Evolutionary conservation across 2,329 filamentous ascomycete species (phyloP), one percentile per base, ranked within the genome.

Genomic region (Monilinia vaccinii-corymbosi): DNA sequence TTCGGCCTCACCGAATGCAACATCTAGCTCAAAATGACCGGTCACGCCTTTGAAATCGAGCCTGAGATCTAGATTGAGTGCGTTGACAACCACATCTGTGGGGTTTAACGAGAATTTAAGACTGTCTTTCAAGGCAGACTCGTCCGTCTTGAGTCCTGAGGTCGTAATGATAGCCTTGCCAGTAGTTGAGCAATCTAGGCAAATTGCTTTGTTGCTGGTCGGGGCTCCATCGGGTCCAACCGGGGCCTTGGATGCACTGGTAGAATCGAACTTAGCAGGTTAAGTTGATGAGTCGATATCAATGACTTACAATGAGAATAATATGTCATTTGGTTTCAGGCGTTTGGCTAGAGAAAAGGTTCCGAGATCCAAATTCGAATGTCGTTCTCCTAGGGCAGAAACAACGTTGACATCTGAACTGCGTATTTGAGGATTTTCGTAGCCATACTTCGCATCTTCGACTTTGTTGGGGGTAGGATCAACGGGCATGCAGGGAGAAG

Each of bases 1-100:
- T 21, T 53, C 56, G 8, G 44, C 9, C 34, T 47, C 60, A 18
- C 25, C 47, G 48, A 66, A 66, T 3, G 51, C 5, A 25, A 65
- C 56, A 32, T 66, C 56, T 32, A 65, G 36, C 28, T 64, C 56
- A 34, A 66, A 65, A 47, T 64, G 56, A 4, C 57, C 62, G n/a
- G 46, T 56, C n/a, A 65, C 50, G 25, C 47, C 53, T 13, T 62
- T 28, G 3, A 65, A 44, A 6, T 45, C 48, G 8, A 65, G 49
- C 21, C 56, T 51, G 2, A 64, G 16, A 16, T 61, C 18, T 23
- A 64, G 31, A 32, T 58, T 44, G 14, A 64, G 50, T 40, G 63
- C 62, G 3, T 64, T 28, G 11, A 47, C 28, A 7, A 65, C 36
- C 1, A 61, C 8, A 4, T 59, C 56, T 13, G n/a, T 38, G 18